phyloP scores from a whole-genome alignment of 768 basidiomycete genomes.

The Wakefieldia striispora region DNA sequence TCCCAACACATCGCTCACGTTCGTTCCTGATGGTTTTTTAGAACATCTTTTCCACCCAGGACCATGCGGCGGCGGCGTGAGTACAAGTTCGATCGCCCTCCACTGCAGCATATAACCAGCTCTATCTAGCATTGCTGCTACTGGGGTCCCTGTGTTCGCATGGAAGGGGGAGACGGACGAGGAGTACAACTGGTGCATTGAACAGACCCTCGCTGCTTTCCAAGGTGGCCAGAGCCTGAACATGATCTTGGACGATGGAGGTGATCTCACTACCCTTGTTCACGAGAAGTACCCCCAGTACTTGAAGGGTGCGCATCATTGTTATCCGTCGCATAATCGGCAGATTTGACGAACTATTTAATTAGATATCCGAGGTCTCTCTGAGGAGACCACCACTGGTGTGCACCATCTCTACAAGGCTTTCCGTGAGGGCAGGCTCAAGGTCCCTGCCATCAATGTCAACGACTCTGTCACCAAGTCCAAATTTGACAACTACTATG shows the following conservation, averaged over 20 bases:
- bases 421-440: slow-evolving; percentile 93
- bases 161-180: slow-evolving; percentile 99
- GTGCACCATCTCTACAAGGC: slow-evolving; percentile 99
- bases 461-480: slow-evolving; percentile 99
- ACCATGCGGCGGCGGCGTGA: slow-evolving; percentile 97
- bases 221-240: slow-evolving; percentile 79
- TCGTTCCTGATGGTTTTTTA: slow-evolving; percentile 28
- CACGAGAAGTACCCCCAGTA: slow-evolving; percentile 96
- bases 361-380: slow-evolving; percentile 85
- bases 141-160: slow-evolving; percentile 96
- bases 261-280: slow-evolving; percentile 91
- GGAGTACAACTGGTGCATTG: slow-evolving; percentile 97
- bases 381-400: slow-evolving; percentile 99
- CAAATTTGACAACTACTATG: slow-evolving; percentile 99
- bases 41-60: slow-evolving; percentile 99
- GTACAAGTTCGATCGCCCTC: slow-evolving; percentile 26
- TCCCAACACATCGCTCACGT: background rate
- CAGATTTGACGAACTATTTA: background rate
- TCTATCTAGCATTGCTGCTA: slow-evolving; percentile 80
- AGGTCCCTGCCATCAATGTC: slow-evolving; percentile 98
- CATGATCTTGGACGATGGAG: slow-evolving; percentile 99
- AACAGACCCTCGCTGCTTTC: slow-evolving; percentile 92
- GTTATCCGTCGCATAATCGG: background rate
- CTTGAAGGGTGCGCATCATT: slow-evolving; percentile 53
- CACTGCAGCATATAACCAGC: background rate